A percentile compares a stretch with the other conserved stretches of the same genome.
These are phyloP conservation scores for Pichia sp. DNA, from an alignment of 1,139 yeast genomes.

Conservation along the genomic window DNA sequence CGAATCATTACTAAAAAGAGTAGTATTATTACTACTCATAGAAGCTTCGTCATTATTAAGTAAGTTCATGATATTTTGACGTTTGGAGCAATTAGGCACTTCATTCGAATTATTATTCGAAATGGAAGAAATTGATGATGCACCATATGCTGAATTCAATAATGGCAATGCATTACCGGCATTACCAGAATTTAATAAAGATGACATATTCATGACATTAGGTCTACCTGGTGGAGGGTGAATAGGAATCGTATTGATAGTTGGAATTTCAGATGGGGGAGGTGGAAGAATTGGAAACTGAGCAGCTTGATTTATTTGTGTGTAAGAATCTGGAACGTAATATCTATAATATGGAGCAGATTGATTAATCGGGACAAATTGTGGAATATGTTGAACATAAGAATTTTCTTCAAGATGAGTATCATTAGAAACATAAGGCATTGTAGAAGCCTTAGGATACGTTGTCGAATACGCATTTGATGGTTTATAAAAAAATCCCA, in stretches of 20 bases:
- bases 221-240: constrained; percentile 1
- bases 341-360: constrained; percentile 5
- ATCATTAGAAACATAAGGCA: too few species aligned
- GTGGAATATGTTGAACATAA: constrained; percentile 2
- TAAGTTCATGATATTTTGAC: constrained; percentile 27
- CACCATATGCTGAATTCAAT: not conserved
- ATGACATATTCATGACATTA: constrained; percentile 12
- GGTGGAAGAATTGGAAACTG: not conserved
- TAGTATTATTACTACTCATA: too few species aligned
- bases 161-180: not conserved
- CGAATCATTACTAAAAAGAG: not conserved
- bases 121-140: not conserved
- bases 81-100: not conserved
- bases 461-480: constrained; percentile 11
- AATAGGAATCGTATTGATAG: too few species aligned
- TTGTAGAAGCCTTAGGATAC: constrained; percentile 1
- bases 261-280: too few species aligned
- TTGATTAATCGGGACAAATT: constrained; percentile 10
- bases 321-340: not conserved
- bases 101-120: not conserved
- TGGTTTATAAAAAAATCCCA: constrained; percentile 26
- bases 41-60: constrained; percentile 28
- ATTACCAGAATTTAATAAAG: constrained; percentile 5
- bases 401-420: constrained; percentile 3
- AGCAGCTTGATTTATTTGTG: not conserved